Percentiles rank a stretch among this genome's conserved stretches.
These are phyloP conservation scores for Aspergillus sclerotioniger DNA, from an alignment of 495 filamentous ascomycete genomes.

Conservation along the genomic window DNA sequence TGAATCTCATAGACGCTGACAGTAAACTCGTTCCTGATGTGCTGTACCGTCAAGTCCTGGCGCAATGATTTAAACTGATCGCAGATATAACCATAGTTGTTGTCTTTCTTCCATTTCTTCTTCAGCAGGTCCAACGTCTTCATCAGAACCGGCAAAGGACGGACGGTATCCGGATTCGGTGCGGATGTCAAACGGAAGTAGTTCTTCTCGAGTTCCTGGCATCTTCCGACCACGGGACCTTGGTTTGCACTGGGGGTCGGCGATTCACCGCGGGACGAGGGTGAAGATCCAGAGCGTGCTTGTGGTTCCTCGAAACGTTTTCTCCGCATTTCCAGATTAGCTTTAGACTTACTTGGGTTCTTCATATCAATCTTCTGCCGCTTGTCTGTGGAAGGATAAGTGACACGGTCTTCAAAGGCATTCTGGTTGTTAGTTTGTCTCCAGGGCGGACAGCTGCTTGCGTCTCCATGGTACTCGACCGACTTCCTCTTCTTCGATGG, in stretches of 20 bases:
- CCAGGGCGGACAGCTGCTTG: slow-evolving; percentile 63
- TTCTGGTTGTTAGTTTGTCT: slow-evolving; percentile 61
- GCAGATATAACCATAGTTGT: slow-evolving; percentile 96
- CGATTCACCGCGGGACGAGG: slow-evolving; percentile 54
- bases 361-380: slow-evolving; percentile 52
- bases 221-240: slow-evolving; percentile 84
- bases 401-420: slow-evolving; percentile 74
- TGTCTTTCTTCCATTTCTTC: slow-evolving; percentile 89
- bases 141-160: slow-evolving; percentile 75
- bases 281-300: slow-evolving; percentile 38
- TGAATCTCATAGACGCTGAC: slow-evolving; percentile 97
- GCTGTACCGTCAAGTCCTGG: slow-evolving; percentile 97
- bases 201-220: slow-evolving; percentile 82
- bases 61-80: slow-evolving; percentile 99
- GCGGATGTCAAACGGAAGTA: slow-evolving; percentile 92
- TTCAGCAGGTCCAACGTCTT: slow-evolving; percentile 86
- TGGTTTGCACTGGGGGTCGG: slow-evolving; percentile 54
- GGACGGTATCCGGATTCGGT: slow-evolving; percentile 81
- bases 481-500: slow-evolving; percentile 76
- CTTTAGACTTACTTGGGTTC: slow-evolving; percentile 80
- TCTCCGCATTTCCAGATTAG: slow-evolving; percentile 82
- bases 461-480: slow-evolving; percentile 53
- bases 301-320: slow-evolving; percentile 77
- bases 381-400: slow-evolving; percentile 60
- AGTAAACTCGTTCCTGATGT: slow-evolving; percentile 92